A percentile compares a stretch with the other conserved stretches of the same genome.
These are phyloP conservation scores for Martensiomyces pterosporus DNA, from an alignment of 192 early-diverging fungal species.

Conservation along the genomic window DNA sequence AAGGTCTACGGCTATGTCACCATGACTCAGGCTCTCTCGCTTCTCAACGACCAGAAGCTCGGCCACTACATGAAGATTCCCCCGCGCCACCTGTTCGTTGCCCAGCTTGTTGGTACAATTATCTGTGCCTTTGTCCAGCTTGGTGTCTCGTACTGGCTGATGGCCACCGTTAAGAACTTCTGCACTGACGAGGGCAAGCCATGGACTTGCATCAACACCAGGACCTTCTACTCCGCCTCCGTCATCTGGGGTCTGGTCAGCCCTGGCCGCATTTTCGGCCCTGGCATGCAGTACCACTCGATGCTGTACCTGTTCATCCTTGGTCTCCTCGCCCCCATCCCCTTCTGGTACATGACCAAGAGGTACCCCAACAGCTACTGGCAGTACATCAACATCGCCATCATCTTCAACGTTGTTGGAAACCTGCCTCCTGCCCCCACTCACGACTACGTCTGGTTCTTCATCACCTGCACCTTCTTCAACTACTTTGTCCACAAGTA, in stretches of 20 bases:
- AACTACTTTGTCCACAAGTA: constrained; percentile 68
- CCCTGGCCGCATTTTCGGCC: constrained; percentile 63
- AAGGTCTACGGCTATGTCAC: constrained; percentile 80
- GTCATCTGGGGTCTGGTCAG: constrained; percentile 81
- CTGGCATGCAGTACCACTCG: constrained; percentile 54
- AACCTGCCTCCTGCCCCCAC: constrained; percentile 60
- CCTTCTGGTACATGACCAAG: constrained; percentile 60
- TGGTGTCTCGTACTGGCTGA: constrained; percentile 63
- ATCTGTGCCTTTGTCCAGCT: constrained; percentile 66
- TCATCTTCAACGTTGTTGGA: constrained; percentile 59
- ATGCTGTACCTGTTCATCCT: too few species aligned
- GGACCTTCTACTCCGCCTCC: too few species aligned
- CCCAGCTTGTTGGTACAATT: constrained; percentile 72
- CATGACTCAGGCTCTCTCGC: constrained; percentile 67
- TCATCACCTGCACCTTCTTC: constrained; percentile 62
- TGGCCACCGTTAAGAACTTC: constrained; percentile 56
- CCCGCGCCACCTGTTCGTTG: too few species aligned
- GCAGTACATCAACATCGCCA: constrained; percentile 63
- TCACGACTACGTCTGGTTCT: constrained; percentile 48
- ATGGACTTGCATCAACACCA: constrained; percentile 59
- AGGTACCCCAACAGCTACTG: constrained; percentile 61
- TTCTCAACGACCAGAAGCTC: too few species aligned
- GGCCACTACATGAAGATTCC: too few species aligned
- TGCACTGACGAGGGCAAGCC: constrained; percentile 57
- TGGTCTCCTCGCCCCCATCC: constrained; percentile 64